A percentile compares a stretch with the other conserved stretches of the same genome.
Evolutionary conservation across 768 basidiomycete species (phyloP).

Genomic region (Suillus subaureus): DNA sequence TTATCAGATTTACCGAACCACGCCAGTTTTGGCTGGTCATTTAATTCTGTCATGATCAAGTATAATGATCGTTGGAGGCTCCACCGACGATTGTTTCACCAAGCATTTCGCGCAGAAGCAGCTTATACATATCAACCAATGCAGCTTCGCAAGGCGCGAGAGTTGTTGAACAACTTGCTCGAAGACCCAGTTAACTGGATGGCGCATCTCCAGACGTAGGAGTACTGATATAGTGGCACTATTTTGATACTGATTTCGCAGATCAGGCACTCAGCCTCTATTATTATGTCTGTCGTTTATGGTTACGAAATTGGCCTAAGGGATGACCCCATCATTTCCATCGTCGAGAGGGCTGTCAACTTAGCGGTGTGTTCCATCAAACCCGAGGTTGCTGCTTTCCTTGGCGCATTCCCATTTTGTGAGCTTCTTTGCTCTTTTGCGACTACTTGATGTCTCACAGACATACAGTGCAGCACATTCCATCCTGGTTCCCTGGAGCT

Average conservation of each 20-base stretch:
- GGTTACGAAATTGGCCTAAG: constrained; percentile 28
- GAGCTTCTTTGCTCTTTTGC: constrained; percentile 9
- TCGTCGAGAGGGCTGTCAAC: constrained; percentile 29
- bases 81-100: constrained; percentile 31
- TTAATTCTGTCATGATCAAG: constrained; percentile 31
- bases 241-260: neutral
- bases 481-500: constrained; percentile 44
- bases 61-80: constrained; percentile 32
- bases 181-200: constrained; percentile 20
- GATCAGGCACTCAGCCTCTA: constrained; percentile 26
- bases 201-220: constrained; percentile 30
- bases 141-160: constrained; percentile 28
- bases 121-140: constrained; percentile 20
- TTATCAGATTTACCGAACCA: neutral
- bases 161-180: constrained; percentile 29
- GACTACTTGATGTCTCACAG: neutral
- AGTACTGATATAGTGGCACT: neutral
- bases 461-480: constrained; percentile 35
- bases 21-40: constrained; percentile 31
- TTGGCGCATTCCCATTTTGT: constrained; percentile 42
- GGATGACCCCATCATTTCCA: constrained; percentile 28
- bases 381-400: constrained; percentile 34
- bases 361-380: constrained; percentile 24
- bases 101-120: constrained; percentile 27
- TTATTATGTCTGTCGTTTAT: constrained; percentile 35